A percentile compares a stretch with the other conserved stretches of the same genome.
Evolutionary conservation across 2,329 filamentous ascomycete genomes (phyloP).

Genomic region (Elsinoe batatas): DNA sequence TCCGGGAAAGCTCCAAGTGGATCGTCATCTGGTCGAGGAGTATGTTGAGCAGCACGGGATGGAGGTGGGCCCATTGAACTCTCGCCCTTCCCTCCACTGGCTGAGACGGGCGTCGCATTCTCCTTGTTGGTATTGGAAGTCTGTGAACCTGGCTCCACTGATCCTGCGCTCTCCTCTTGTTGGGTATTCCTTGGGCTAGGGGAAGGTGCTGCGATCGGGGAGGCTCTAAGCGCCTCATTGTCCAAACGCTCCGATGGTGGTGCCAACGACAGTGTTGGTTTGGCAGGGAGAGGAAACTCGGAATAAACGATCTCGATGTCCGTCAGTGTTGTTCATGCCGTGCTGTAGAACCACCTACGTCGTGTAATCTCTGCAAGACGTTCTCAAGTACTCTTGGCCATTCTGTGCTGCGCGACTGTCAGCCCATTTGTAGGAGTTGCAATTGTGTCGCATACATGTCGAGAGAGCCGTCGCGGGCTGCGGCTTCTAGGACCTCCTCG

Average conservation of each 20-base stretch:
- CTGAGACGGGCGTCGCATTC: conserved; percentile 45
- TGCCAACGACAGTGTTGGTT: conserved; percentile 36
- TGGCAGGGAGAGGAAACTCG: conserved; percentile 62
- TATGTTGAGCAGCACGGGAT: not conserved
- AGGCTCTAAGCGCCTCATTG: conserved; percentile 21
- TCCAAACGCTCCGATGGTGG: conserved; percentile 22
- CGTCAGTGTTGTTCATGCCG: conserved; percentile 1
- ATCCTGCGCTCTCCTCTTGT: conserved; percentile 3
- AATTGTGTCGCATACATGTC: conserved; percentile 40
- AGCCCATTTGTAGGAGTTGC: conserved; percentile 24
- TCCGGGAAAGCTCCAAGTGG: conserved; percentile 33
- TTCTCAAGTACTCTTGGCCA: conserved; percentile 60
- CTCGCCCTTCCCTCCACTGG: conserved; percentile 18
- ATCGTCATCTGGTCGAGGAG: not conserved
- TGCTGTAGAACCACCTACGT: conserved; percentile 32
- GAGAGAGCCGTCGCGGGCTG: conserved; percentile 49
- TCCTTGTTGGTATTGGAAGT: conserved; percentile 54
- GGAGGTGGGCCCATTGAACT: conserved; percentile 27
- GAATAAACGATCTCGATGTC: conserved; percentile 56
- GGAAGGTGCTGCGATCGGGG: conserved; percentile 16
- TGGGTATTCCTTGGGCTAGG: conserved; percentile 11
- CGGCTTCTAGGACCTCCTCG: conserved; percentile 45
- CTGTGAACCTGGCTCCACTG: conserved; percentile 13
- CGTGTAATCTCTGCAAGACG: conserved; percentile 59
- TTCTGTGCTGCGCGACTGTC: conserved; percentile 43